These are phyloP conservation scores for Lyophyllum shimeji DNA, from an alignment of 768 basidiomycete species.

Conservation along the genomic window DNA sequence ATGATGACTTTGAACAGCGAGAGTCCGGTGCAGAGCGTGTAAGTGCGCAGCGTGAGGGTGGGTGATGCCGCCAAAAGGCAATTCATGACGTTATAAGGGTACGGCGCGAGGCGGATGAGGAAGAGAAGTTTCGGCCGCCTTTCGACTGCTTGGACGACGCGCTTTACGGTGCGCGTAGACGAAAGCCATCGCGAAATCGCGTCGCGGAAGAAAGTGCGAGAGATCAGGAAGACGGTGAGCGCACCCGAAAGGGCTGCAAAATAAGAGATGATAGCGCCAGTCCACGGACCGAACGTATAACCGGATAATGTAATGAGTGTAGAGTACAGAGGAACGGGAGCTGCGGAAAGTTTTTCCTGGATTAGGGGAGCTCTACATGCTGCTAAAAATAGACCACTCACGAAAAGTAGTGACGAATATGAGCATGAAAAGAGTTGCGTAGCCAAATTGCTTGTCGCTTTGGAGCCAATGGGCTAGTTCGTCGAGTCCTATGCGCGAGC, in stretches of 20 bases:
- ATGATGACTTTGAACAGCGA: constrained; percentile 89
- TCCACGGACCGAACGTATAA: constrained; percentile 85
- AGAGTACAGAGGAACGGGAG: constrained; percentile 89
- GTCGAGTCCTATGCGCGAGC: constrained; percentile 63
- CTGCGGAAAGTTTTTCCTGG: constrained; percentile 35
- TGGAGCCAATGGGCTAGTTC: constrained; percentile 77
- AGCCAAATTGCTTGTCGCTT: constrained; percentile 69
- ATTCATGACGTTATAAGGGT: constrained; percentile 95
- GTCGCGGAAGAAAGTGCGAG: constrained; percentile 71
- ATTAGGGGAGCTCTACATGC: not conserved
- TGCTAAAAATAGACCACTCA: constrained; percentile 40
- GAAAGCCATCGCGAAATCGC: constrained; percentile 72
- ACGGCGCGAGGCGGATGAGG: constrained; percentile 89
- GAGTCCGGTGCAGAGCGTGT: constrained; percentile 76
- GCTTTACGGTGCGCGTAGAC: constrained; percentile 67
- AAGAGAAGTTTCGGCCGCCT: constrained; percentile 85
- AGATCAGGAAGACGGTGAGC: constrained; percentile 77
- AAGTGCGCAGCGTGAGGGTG: constrained; percentile 75
- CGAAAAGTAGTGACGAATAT: constrained; percentile 89
- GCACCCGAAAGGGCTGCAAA: constrained; percentile 84
- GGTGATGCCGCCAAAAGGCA: constrained; percentile 88
- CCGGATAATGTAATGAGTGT: constrained; percentile 91
- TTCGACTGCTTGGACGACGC: constrained; percentile 86
- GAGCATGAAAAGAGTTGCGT: constrained; percentile 75
- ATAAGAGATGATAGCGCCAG: constrained; percentile 86